These are phyloP conservation scores for Acanthamoeba healyi DNA, from an alignment of 208 protist species.

Conservation along the genomic window DNA sequence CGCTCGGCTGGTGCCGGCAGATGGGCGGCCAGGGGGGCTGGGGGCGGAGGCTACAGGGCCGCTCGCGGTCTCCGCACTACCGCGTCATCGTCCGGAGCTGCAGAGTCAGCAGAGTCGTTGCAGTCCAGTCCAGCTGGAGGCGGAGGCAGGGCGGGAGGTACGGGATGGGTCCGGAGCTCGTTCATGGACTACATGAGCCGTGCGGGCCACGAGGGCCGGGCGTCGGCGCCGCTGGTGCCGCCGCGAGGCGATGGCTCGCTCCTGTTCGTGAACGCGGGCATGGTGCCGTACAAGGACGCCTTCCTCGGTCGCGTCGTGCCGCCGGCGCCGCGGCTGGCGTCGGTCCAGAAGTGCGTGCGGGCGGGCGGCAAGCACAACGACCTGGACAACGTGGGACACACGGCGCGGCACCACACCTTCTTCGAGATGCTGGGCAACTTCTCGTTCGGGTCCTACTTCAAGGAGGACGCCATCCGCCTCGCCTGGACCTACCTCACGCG, in stretches of 20 bases:
- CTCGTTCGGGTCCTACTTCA: slow-evolving; percentile 84
- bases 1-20: too few species aligned
- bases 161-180: not conserved
- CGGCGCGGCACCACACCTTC: slow-evolving; percentile 87
- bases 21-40: too few species aligned
- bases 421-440: slow-evolving; percentile 91
- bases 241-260: slow-evolving; percentile 29
- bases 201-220: not conserved
- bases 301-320: slow-evolving; percentile 18
- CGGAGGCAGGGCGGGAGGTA: not conserved
- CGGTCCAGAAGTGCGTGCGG: slow-evolving; percentile 79
- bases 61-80: too few species aligned
- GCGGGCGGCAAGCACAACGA: slow-evolving; percentile 88
- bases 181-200: slow-evolving; percentile 39
- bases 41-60: too few species aligned
- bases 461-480: slow-evolving; percentile 82
- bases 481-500: slow-evolving; percentile 86
- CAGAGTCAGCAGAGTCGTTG: too few species aligned
- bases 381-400: slow-evolving; percentile 87
- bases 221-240: slow-evolving; percentile 20
- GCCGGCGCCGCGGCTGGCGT: not conserved
- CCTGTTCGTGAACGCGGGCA: slow-evolving; percentile 77
- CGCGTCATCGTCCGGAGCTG: too few species aligned
- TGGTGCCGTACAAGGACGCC: slow-evolving; percentile 80
- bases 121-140: too few species aligned